Base-by-base conservation (phyloP, 306 rosid species). In the Lagenaria siceraria region DNA sequence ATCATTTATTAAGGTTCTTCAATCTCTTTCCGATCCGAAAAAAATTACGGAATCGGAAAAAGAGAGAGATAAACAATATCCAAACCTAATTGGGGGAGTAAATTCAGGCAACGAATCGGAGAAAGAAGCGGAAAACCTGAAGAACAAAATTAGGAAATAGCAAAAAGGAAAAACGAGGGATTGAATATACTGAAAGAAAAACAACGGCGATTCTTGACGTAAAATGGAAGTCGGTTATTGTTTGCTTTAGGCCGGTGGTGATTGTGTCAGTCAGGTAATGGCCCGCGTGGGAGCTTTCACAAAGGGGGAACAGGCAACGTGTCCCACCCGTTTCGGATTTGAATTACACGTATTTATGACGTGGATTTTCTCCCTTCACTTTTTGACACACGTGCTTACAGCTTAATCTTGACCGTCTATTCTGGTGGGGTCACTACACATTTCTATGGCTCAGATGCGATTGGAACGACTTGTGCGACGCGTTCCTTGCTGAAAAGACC, bases 1-100 rank as follows among this genome's bases (percentile, higher is more conserved):
- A 92, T 88, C 87, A 88, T 89, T 52, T 80, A 71, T 71, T 25
- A 31, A 19, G 27, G 35, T 54, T 54, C 56, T 78, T 49, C 63
- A 64, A 65, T 54, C n/a, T 49, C 21, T 33, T 33, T 31, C 75
- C 36, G 43, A 80, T 42, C 69, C 78, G 75, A 18, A 27, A 43
- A 68, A 43, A 43, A 22, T 43, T 46, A 71, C 40, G 79, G 59
- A 75, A 60, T 60, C 79, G 59, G 59, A 77, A 27, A 61, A 38
- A 58, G 70, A 49, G 43, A 22, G 36, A 40, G 72, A 70, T 24
- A 61, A 77, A 51, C 63, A 14, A 76, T 22, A 42, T 42, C 79
- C 65, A 43, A 8, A 60, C 49, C 36, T 17, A 59, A 46, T 25
- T 77, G 19, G 71, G 60, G 38, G 55, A 72, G 79, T 2, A 27